These are phyloP conservation scores for Pichia terricola DNA, from an alignment of 1,139 yeast species.

Conservation along the genomic window DNA sequence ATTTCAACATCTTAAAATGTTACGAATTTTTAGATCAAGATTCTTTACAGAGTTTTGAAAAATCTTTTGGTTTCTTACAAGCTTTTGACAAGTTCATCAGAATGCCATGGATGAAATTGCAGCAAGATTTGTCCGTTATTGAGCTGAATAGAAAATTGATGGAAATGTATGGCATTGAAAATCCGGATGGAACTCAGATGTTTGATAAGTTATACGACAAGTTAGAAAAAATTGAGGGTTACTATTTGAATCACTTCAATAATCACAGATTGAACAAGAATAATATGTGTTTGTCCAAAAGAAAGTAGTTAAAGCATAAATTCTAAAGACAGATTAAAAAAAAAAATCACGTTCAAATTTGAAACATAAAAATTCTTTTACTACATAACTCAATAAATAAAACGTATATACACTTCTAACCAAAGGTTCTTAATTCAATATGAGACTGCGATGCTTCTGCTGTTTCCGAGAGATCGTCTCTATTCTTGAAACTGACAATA, in stretches of 20 bases:
- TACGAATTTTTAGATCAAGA: conserved; percentile 22
- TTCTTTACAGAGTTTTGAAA: conserved; percentile 24
- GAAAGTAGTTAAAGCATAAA: too few relatives aligned
- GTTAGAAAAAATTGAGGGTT: background rate
- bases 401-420: conserved; percentile 5
- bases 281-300: too few relatives aligned
- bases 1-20: too few relatives aligned
- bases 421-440: conserved; percentile 22
- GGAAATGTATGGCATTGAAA: conserved; percentile 14
- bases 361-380: background rate
- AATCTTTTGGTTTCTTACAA: conserved; percentile 32
- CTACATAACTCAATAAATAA: background rate
- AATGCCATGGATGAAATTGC: conserved; percentile 12
- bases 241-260: too few relatives aligned
- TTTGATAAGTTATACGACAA: conserved; percentile 7
- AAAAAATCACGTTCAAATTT: too few relatives aligned
- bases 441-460: conserved; percentile 10
- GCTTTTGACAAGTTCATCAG: conserved; percentile 6
- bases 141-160: conserved; percentile 14
- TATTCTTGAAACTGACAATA: conserved; percentile 16
- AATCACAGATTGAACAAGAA: too few relatives aligned
- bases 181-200: conserved; percentile 12
- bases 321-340: background rate
- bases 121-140: conserved; percentile 11
- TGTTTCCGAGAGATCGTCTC: too few relatives aligned